phyloP scores from a whole-genome alignment of 1,284 basidiomycete genomes.

The Laetiporus sulphureus region DNA sequence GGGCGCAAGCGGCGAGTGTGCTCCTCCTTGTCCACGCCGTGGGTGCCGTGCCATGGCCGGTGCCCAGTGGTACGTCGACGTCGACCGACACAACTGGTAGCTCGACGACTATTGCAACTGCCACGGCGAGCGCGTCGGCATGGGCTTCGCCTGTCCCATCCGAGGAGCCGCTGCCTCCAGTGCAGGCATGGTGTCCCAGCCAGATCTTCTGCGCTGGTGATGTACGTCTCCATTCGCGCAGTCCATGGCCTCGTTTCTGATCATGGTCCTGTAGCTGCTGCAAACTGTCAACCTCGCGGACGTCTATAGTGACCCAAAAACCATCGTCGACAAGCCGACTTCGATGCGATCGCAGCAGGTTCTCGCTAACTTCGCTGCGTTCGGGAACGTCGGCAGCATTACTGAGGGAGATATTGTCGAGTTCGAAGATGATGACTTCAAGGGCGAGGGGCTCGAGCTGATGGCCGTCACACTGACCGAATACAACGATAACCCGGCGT shows the following conservation, averaged over 20 bases:
- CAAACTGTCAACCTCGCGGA: constrained; percentile 82
- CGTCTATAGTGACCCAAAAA: constrained; percentile 80
- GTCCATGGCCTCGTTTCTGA: constrained; percentile 1
- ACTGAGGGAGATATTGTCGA: constrained; percentile 56
- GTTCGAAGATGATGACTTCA: constrained; percentile 76
- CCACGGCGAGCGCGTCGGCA: constrained; percentile 61
- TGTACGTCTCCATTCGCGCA: constrained; percentile 36
- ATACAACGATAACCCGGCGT: constrained; percentile 61
- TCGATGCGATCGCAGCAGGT: constrained; percentile 57
- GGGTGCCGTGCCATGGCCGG: too few relatives aligned
- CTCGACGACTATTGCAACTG: constrained; percentile 45
- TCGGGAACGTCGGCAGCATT: constrained; percentile 29
- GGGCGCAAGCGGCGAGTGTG: too few relatives aligned
- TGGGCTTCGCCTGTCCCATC: constrained; percentile 61
- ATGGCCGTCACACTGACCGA: constrained; percentile 54
- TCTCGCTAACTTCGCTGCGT: constrained; percentile 60
- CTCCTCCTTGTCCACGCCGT: too few relatives aligned
- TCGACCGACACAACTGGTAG: too few relatives aligned
- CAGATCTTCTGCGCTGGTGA: constrained; percentile 78
- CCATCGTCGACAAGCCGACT: constrained; percentile 89
- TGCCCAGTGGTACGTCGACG: too few relatives aligned
- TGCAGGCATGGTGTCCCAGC: constrained; percentile 75
- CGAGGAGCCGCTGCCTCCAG: constrained; percentile 62
- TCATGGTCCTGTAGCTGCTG: constrained; percentile 44
- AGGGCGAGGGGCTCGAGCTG: constrained; percentile 82